Evolutionary conservation across 768 basidiomycete species (phyloP).

Genomic region (Termitomyces sp.): DNA sequence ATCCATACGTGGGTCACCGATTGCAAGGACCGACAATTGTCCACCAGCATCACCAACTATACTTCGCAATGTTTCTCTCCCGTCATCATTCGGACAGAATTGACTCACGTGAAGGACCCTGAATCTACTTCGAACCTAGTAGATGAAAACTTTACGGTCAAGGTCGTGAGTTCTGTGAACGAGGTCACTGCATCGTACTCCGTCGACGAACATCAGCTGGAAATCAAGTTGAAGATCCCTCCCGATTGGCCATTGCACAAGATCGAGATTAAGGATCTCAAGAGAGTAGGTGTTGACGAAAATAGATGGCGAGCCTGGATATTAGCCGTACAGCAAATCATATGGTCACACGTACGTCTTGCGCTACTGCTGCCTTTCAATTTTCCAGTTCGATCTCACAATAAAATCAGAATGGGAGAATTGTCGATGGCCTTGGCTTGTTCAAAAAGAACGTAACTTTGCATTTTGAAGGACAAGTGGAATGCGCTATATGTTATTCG

Average conservation of each 20-base stretch:
- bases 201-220: conserved; percentile 92
- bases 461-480: conserved; percentile 94
- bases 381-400: conserved; percentile 1
- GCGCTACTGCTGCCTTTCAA: neutral
- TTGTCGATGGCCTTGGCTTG: conserved; percentile 81
- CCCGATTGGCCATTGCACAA: conserved; percentile 85
- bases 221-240: conserved; percentile 84
- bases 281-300: conserved; percentile 85
- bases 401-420: conserved; percentile 71
- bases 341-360: conserved; percentile 75
- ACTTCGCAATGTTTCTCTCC: conserved; percentile 88
- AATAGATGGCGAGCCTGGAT: conserved; percentile 93
- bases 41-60: conserved; percentile 69
- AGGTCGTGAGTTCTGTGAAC: conserved; percentile 65
- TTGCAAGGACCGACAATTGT: conserved; percentile 87
- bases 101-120: conserved; percentile 66
- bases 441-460: conserved; percentile 94
- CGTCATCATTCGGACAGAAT: conserved; percentile 77
- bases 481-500: conserved; percentile 97
- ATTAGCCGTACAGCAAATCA: conserved; percentile 85
- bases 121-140: conserved; percentile 50
- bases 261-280: conserved; percentile 85
- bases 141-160: conserved; percentile 80
- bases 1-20: conserved; percentile 84
- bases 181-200: conserved; percentile 84